Base-by-base conservation (phyloP, 345 rosid genomes). In the Pistacia integerrima region DNA sequence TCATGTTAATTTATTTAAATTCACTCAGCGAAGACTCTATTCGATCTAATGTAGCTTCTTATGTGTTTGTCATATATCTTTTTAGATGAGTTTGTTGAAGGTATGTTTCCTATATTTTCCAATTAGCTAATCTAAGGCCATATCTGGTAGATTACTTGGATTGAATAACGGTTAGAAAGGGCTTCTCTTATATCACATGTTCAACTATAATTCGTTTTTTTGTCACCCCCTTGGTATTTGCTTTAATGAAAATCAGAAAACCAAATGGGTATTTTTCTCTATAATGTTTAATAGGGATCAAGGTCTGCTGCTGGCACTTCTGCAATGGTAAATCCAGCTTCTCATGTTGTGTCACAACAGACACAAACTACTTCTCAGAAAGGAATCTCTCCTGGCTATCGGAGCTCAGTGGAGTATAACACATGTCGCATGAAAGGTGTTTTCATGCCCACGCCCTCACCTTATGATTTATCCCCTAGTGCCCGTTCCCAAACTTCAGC, bases 381-480 rank as follows among this genome's bases (percentile, higher is more conserved):
- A 87, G 93, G 88, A 73, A 82, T 84, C 67, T 84, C 92, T 68
- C 82, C 97, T 62, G 88, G 90, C 68, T 88, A 69, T 71, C 87
- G 44, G 73, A 85, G 90, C 80, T 82, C 95, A 51, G 82, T 82
- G 66, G 99, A 94, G 74, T 85, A 90, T 85, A 89, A 85, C 84
- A 73, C 97, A 70, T 80, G 88, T 79, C 90, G 79, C 64, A 81
- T 87, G 90, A 94, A 92, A 88, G 91, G 97, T 82, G 90, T 91
- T 82, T 92, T 89, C 78, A 64, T 84, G 79, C 97, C 97, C 36
- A 81, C 77, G 68, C 77, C 93, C 54, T 85, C 93, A 55, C 88
- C 90, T 59, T 92, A 87, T 83, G 96, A 91, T 85, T 65, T 85
- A 56, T 81, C 89, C 68, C 73, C 84, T 65, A 78, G 74, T 75